Percentiles rank a stretch among this genome's conserved stretches.
These are phyloP conservation scores for Sugiyamaella floridensis DNA, from an alignment of 805 yeast species.

Conservation along the genomic window DNA sequence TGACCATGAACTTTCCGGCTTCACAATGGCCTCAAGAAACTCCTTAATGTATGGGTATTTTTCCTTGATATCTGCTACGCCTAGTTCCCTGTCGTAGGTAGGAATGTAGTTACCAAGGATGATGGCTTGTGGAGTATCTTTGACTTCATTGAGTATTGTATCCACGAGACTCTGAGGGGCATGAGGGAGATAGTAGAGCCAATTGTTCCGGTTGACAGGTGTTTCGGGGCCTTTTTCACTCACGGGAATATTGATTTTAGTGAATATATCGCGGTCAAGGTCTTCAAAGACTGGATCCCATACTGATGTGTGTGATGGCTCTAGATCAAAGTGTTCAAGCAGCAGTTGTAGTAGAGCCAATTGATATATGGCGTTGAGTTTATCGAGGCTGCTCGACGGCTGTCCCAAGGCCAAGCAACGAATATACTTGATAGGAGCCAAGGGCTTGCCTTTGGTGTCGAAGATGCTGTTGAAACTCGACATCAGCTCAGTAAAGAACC, in stretches of 20 bases:
- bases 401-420: conserved; percentile 71
- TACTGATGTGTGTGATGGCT: conserved; percentile 34
- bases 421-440: conserved; percentile 25
- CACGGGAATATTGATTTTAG: conserved; percentile 23
- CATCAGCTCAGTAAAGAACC: conserved; percentile 6
- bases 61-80: conserved; percentile 36
- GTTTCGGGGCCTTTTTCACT: conserved; percentile 21
- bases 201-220: conserved; percentile 8
- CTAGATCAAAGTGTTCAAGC: conserved; percentile 23
- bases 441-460: conserved; percentile 1
- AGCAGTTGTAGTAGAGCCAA: conserved; percentile 50
- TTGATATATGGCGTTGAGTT: conserved; percentile 58
- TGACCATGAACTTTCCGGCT: conserved; percentile 8
- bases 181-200: conserved; percentile 64
- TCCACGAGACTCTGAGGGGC: conserved; percentile 46
- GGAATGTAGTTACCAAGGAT: conserved; percentile 47
- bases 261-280: conserved; percentile 37
- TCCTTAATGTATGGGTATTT: conserved; percentile 33
- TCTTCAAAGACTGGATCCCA: conserved; percentile 60
- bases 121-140: neutral
- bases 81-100: conserved; percentile 46
- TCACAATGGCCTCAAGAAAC: neutral
- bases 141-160: conserved; percentile 7
- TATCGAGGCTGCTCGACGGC: conserved; percentile 40
- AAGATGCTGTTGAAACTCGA: conserved; percentile 1